Evolutionary conservation across 495 filamentous ascomycete genomes (phyloP).

Genomic region (Aspergillus kassunensis): DNA sequence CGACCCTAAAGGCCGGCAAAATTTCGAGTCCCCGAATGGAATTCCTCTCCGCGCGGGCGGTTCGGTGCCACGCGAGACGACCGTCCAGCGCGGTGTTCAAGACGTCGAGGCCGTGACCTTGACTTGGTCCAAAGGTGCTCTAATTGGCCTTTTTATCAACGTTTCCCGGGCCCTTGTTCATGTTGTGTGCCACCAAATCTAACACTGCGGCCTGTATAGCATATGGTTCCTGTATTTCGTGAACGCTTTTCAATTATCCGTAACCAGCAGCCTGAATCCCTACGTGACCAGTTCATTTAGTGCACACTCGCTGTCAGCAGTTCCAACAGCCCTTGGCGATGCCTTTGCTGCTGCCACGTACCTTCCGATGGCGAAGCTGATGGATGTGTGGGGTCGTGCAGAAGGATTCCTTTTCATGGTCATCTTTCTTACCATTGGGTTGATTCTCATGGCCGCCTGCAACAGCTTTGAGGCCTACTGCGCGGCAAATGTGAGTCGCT

Average conservation of each 20-base stretch:
- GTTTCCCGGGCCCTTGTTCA: background rate
- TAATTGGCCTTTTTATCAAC: slow-evolving; percentile 23
- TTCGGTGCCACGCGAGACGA: background rate
- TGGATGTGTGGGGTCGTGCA: slow-evolving; percentile 61
- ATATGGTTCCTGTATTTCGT: slow-evolving; percentile 27
- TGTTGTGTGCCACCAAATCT: background rate
- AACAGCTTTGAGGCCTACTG: slow-evolving; percentile 42
- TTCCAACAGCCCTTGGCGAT: slow-evolving; percentile 22
- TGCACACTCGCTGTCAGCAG: slow-evolving; percentile 30
- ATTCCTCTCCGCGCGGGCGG: background rate
- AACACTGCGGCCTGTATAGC: slow-evolving; percentile 1
- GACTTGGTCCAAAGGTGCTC: slow-evolving; percentile 21
- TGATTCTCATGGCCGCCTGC: slow-evolving; percentile 47
- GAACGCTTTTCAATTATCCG: slow-evolving; percentile 14
- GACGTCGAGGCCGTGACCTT: slow-evolving; percentile 15
- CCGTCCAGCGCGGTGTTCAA: slow-evolving; percentile 9
- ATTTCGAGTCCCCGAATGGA: background rate
- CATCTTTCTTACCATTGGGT: slow-evolving; percentile 29
- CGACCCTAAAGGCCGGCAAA: background rate
- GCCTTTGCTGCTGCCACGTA: slow-evolving; percentile 58
- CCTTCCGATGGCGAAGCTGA: slow-evolving; percentile 59
- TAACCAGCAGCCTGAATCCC: slow-evolving; percentile 20
- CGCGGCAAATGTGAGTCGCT: slow-evolving; percentile 36
- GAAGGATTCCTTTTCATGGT: slow-evolving; percentile 47
- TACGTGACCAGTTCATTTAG: slow-evolving; percentile 31